A percentile compares a stretch with the other conserved stretches of the same genome.
phyloP scores from a whole-genome alignment of 768 basidiomycete species.

The Lactifluus subvellereus region DNA sequence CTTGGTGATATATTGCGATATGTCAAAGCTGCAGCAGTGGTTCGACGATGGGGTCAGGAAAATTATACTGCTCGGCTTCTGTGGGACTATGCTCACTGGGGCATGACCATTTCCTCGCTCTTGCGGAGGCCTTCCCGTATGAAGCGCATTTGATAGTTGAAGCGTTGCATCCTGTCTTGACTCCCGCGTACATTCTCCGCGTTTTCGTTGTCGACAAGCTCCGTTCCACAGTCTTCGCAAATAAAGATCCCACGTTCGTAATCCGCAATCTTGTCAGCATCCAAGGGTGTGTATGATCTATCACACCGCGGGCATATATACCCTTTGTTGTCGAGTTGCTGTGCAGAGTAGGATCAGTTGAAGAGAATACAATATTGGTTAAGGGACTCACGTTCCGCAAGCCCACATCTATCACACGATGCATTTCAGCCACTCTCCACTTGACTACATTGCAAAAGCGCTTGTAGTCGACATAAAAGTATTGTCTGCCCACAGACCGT shows the following conservation, averaged over 20 bases:
- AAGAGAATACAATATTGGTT: background rate
- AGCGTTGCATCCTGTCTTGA: constrained; percentile 93
- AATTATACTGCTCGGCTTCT: background rate
- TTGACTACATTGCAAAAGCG: constrained; percentile 97
- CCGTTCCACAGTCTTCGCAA: constrained; percentile 84
- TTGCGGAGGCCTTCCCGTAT: constrained; percentile 83
- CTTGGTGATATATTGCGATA: constrained; percentile 72
- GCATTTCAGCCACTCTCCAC: constrained; percentile 93
- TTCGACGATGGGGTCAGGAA: background rate
- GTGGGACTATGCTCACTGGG: constrained; percentile 50
- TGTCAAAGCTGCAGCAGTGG: constrained; percentile 58
- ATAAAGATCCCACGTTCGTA: constrained; percentile 56
- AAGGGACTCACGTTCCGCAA: constrained; percentile 67
- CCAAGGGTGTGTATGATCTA: constrained; percentile 77
- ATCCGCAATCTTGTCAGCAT: constrained; percentile 81
- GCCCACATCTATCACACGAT: constrained; percentile 80
- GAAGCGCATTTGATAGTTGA: constrained; percentile 86
- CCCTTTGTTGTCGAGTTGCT: constrained; percentile 98
- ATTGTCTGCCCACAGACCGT: constrained; percentile 81
- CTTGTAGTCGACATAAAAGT: constrained; percentile 96
- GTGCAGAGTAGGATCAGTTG: background rate
- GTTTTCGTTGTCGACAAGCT: constrained; percentile 89
- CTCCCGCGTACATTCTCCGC: constrained; percentile 77
- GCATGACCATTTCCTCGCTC: constrained; percentile 82
- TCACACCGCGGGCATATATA: constrained; percentile 91